Conservation (phyloP, 371 early-diverging fungal species). For the Mortierella sp. region DNA sequence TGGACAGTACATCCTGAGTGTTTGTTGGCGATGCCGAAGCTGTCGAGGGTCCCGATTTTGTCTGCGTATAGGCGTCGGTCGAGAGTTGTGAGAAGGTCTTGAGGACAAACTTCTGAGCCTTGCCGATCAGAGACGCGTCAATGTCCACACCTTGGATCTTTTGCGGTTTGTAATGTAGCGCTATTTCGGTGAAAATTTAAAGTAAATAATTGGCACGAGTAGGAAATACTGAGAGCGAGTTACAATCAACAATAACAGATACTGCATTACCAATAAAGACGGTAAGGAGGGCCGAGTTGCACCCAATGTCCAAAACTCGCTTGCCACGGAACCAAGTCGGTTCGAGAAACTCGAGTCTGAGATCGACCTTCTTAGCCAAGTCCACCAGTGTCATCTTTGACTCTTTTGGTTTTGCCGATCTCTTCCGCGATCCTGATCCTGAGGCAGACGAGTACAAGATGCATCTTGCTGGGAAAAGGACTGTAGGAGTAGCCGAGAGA, state of each 20-base stretch:
- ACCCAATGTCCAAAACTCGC: slow-evolving; percentile 87
- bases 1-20: background rate
- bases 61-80: slow-evolving; percentile 30
- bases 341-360: slow-evolving; percentile 72
- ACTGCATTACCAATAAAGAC: slow-evolving; percentile 66
- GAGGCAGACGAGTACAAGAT: background rate
- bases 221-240: background rate
- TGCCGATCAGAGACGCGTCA: slow-evolving; percentile 74
- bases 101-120: slow-evolving; percentile 68
- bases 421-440: background rate
- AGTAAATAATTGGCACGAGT: background rate
- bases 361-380: slow-evolving; percentile 64
- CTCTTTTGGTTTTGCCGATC: background rate
- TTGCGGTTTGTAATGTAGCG: slow-evolving; percentile 60
- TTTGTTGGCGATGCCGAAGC: background rate
- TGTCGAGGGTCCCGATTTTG: background rate
- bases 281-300: slow-evolving; percentile 84
- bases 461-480: slow-evolving; percentile 15
- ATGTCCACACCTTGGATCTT: slow-evolving; percentile 83
- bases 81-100: slow-evolving; percentile 62
- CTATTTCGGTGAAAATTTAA: slow-evolving; percentile 36
- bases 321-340: slow-evolving; percentile 67
- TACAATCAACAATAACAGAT: background rate
- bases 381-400: slow-evolving; percentile 17
- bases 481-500: slow-evolving; percentile 2